Conservation (phyloP, 768 basidiomycete species). For the Leccinum olivaceopallidum region DNA sequence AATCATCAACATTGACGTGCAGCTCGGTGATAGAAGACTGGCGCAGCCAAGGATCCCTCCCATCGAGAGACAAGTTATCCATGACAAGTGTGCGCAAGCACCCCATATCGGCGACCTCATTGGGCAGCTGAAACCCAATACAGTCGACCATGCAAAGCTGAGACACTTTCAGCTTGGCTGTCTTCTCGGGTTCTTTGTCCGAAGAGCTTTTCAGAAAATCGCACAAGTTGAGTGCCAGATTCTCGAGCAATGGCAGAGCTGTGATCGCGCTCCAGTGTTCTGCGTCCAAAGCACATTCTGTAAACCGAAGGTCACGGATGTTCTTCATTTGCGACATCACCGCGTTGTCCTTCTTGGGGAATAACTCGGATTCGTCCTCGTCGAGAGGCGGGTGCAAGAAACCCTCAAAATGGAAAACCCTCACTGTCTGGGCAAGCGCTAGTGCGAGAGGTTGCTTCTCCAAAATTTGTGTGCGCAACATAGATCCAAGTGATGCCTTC, state of each 20-base stretch:
- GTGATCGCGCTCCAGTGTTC: slow-evolving; percentile 20
- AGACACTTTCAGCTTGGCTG: background rate
- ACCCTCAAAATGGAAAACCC: slow-evolving; percentile 1
- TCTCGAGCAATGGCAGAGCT: slow-evolving; percentile 16
- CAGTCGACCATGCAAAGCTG: background rate
- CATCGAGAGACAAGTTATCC: background rate
- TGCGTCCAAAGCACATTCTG: slow-evolving; percentile 6
- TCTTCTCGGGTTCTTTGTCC: background rate
- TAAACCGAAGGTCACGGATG: slow-evolving; percentile 17
- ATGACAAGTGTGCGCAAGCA: background rate
- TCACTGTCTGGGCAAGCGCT: background rate
- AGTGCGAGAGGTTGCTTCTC: background rate
- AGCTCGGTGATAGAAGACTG: too few species aligned
- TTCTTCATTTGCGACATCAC: slow-evolving; percentile 20
- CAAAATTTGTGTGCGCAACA: background rate
- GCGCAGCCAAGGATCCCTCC: too few species aligned
- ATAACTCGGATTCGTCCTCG: background rate
- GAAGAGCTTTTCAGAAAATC: background rate
- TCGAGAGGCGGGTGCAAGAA: background rate
- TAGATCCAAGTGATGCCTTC: background rate
- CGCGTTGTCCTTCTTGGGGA: background rate
- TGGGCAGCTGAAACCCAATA: background rate
- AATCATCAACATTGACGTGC: too few species aligned
- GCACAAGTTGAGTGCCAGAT: slow-evolving; percentile 13
- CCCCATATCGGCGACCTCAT: background rate